phyloP scores from a whole-genome alignment of 768 basidiomycete species.

The Hypsizygus marmoreus region DNA sequence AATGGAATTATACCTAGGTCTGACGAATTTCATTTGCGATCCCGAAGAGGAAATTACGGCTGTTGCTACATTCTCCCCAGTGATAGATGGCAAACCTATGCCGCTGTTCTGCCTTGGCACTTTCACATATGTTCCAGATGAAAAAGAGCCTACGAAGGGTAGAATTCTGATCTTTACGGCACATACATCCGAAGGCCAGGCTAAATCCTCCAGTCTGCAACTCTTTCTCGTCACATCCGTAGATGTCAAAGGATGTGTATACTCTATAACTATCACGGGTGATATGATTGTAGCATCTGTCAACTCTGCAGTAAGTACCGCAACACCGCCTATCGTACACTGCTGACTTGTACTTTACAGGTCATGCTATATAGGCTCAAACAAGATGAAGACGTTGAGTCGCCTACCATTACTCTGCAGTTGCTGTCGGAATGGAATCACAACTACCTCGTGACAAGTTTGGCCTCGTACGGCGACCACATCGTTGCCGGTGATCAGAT shows the following conservation, averaged over 20 bases:
- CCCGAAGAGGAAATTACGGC: conserved; percentile 66
- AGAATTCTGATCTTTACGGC: conserved; percentile 60
- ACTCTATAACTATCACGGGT: conserved; percentile 53
- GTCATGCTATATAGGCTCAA: conserved; percentile 50
- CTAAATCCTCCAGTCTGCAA: conserved; percentile 28
- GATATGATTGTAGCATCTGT: conserved; percentile 66
- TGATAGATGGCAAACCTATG: conserved; percentile 28
- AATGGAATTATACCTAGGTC: conserved; percentile 29
- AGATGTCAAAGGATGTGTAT: conserved; percentile 67
- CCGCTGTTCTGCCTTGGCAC: conserved; percentile 56
- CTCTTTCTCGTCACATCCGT: conserved; percentile 43
- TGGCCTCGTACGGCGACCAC: conserved; percentile 55
- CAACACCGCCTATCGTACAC: neutral
- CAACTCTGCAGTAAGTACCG: conserved; percentile 67
- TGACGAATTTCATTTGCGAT: conserved; percentile 50
- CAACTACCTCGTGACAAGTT: conserved; percentile 74
- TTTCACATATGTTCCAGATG: conserved; percentile 40
- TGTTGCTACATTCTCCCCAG: conserved; percentile 38
- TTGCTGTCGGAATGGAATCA: conserved; percentile 70
- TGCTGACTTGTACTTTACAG: conserved; percentile 26
- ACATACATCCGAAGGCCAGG: conserved; percentile 23
- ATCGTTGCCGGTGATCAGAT: conserved; percentile 81
- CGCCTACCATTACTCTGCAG: conserved; percentile 38
- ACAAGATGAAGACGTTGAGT: conserved; percentile 28
- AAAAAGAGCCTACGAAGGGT: conserved; percentile 56